Percentiles rank a stretch among this genome's conserved stretches.
Evolutionary conservation across 2,329 filamentous ascomycete species (phyloP).

Genomic region (Chrysoporthe austroafricana): DNA sequence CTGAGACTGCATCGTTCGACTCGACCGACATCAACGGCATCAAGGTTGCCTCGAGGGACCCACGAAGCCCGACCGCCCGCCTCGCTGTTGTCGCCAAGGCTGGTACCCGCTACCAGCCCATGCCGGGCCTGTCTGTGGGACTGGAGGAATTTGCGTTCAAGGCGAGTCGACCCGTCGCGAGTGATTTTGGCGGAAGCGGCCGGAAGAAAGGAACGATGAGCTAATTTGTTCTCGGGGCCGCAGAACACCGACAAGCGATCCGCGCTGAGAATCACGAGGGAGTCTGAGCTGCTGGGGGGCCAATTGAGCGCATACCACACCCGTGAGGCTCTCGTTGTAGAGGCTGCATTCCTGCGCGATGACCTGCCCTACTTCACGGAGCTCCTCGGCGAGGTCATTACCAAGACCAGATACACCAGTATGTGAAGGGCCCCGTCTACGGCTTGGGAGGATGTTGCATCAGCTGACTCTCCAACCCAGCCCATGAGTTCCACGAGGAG

Average conservation of each 20-base stretch:
- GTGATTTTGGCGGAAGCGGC: slow-evolving; percentile 26
- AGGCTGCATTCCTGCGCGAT: slow-evolving; percentile 92
- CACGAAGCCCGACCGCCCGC: slow-evolving; percentile 85
- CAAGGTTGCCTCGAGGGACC: slow-evolving; percentile 91
- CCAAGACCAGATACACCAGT: slow-evolving; percentile 84
- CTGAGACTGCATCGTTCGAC: slow-evolving; percentile 82
- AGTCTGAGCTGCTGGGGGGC: slow-evolving; percentile 92
- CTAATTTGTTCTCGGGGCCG: slow-evolving; percentile 49
- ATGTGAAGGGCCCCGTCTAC: slow-evolving; percentile 41
- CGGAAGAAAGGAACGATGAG: slow-evolving; percentile 37
- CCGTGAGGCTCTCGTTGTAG: slow-evolving; percentile 88
- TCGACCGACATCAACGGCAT: slow-evolving; percentile 82
- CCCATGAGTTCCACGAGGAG: slow-evolving; percentile 89
- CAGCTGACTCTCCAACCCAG: slow-evolving; percentile 50
- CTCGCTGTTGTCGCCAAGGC: slow-evolving; percentile 92
- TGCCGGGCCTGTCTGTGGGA: slow-evolving; percentile 86
- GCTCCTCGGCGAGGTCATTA: slow-evolving; percentile 88
- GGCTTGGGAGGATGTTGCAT: slow-evolving; percentile 21
- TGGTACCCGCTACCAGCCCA: slow-evolving; percentile 88
- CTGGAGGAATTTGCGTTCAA: slow-evolving; percentile 98
- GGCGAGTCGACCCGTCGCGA: slow-evolving; percentile 53
- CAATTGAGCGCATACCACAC: slow-evolving; percentile 87
- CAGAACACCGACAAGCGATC: slow-evolving; percentile 88
- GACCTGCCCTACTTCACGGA: slow-evolving; percentile 98
- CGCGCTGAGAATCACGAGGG: slow-evolving; percentile 88